A percentile compares a stretch with the other conserved stretches of the same genome.
Conservation (phyloP, 495 filamentous ascomycete species). For the Lophiostoma macrostomum region DNA sequence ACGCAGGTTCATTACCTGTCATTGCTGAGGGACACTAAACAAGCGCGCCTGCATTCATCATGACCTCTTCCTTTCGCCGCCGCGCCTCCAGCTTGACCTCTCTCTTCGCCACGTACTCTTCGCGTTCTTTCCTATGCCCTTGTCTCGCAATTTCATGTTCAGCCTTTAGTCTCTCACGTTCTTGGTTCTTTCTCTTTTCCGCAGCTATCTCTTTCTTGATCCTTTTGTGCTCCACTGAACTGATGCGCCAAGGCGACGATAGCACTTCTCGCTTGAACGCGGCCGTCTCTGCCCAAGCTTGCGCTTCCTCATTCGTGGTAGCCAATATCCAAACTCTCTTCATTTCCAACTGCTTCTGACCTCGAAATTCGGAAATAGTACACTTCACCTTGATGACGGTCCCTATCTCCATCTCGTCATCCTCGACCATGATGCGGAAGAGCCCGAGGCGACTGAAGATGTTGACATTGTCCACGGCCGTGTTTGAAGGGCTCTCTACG, state of each 20-base stretch:
- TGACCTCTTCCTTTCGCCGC: conserved; percentile 25
- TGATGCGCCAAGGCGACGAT: conserved; percentile 64
- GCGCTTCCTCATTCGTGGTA: conserved; percentile 60
- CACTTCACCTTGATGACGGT: conserved; percentile 76
- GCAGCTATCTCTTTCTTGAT: conserved; percentile 50
- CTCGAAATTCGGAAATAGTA: conserved; percentile 60
- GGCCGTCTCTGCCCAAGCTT: conserved; percentile 67
- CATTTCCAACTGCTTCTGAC: conserved; percentile 61
- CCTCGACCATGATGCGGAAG: conserved; percentile 30
- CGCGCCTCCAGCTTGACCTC: conserved; percentile 19
- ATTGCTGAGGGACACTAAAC: conserved; percentile 9
- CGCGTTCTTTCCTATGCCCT: conserved; percentile 31
- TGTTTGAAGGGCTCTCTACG: conserved; percentile 33
- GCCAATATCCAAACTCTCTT: conserved; percentile 55
- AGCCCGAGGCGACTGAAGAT: conserved; percentile 25
- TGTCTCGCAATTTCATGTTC: conserved; percentile 44
- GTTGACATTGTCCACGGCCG: conserved; percentile 32
- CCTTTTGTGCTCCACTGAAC: conserved; percentile 50
- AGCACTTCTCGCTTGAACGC: conserved; percentile 64
- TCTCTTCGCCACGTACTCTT: conserved; percentile 39
- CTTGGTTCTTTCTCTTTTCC: conserved; percentile 29
- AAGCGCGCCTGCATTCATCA: conserved; percentile 32
- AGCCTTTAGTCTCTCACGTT: conserved; percentile 40
- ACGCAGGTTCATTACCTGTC: too few relatives aligned
- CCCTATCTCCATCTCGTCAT: conserved; percentile 55